Conservation (phyloP, 768 basidiomycete species). For the Sutorius australiensis region DNA sequence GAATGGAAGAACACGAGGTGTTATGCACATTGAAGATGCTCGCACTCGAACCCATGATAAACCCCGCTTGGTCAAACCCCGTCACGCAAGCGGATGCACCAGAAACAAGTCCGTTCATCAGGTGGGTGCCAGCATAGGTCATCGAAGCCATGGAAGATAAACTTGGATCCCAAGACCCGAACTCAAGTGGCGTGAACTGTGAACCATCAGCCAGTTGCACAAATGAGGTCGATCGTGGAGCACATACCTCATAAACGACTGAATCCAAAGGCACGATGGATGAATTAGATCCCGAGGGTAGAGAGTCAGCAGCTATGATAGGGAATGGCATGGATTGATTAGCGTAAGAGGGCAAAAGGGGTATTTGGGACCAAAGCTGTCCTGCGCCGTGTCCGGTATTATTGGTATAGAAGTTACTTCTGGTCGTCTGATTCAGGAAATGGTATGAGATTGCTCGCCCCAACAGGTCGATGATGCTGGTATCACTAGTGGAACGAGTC, state of each 20-base stretch:
- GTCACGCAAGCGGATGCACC: conserved; percentile 61
- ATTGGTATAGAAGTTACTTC: conserved; percentile 57
- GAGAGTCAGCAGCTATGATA: conserved; percentile 56
- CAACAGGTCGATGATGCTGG: conserved; percentile 64
- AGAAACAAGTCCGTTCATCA: conserved; percentile 52
- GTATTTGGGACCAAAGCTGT: conserved; percentile 60
- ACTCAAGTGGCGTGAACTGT: conserved; percentile 60
- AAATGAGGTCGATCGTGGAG: conserved; percentile 4
- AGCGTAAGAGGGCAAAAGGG: conserved; percentile 48
- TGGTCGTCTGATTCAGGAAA: conserved; percentile 63
- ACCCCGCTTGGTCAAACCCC: conserved; percentile 71
- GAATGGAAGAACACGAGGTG: background rate
- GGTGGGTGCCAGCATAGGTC: conserved; percentile 59
- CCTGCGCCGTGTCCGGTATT: conserved; percentile 66
- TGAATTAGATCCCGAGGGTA: conserved; percentile 42
- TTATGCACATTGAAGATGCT: conserved; percentile 57
- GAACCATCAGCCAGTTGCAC: background rate
- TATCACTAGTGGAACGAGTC: conserved; percentile 40
- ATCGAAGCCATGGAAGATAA: conserved; percentile 68
- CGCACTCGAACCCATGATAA: conserved; percentile 73
- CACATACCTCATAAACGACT: conserved; percentile 55
- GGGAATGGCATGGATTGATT: conserved; percentile 58
- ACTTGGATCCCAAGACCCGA: conserved; percentile 71
- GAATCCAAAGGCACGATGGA: conserved; percentile 38
- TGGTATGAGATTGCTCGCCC: conserved; percentile 65